A percentile compares a stretch with the other conserved stretches of the same genome.
Conservation (phyloP, 805 yeast genomes). For the Monosporozyma servazzii region DNA sequence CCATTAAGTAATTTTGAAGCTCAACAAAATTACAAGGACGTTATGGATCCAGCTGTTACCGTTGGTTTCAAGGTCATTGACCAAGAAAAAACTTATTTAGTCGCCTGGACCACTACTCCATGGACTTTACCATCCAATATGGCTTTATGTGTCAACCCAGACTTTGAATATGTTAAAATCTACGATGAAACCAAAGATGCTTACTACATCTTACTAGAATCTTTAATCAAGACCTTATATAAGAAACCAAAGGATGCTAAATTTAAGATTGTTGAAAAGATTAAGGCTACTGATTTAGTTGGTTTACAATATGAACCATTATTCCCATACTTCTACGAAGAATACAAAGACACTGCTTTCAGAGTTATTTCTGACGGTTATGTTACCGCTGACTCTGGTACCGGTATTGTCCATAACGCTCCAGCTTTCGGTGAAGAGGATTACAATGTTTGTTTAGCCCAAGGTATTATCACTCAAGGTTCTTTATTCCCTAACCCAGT, state of each 20-base stretch:
- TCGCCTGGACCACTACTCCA: constrained; percentile 99
- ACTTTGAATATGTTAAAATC: constrained; percentile 84
- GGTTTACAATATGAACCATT: constrained; percentile 78
- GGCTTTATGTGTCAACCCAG: constrained; percentile 85
- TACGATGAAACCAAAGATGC: constrained; percentile 78
- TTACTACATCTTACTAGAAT: constrained; percentile 76
- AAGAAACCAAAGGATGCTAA: constrained; percentile 92
- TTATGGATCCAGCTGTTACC: constrained; percentile 92
- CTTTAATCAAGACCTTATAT: constrained; percentile 73
- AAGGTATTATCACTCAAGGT: constrained; percentile 65
- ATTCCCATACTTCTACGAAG: constrained; percentile 69
- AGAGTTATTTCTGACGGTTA: constrained; percentile 73
- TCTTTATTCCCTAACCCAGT: constrained; percentile 84
- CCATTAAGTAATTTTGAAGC: constrained; percentile 97
- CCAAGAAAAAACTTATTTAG: constrained; percentile 74
- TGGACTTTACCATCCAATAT: constrained; percentile 97
- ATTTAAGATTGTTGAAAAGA: constrained; percentile 68
- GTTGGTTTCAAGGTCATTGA: constrained; percentile 74
- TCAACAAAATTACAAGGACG: constrained; percentile 96
- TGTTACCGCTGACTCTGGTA: constrained; percentile 92
- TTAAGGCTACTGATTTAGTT: constrained; percentile 69
- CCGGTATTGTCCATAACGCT: constrained; percentile 97
- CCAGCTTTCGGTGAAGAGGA: constrained; percentile 99
- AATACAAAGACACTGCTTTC: constrained; percentile 71
- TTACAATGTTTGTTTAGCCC: constrained; percentile 69